Conservation (phyloP, 371 early-diverging fungal species). For the Encephalitozoon intestinalis region DNA sequence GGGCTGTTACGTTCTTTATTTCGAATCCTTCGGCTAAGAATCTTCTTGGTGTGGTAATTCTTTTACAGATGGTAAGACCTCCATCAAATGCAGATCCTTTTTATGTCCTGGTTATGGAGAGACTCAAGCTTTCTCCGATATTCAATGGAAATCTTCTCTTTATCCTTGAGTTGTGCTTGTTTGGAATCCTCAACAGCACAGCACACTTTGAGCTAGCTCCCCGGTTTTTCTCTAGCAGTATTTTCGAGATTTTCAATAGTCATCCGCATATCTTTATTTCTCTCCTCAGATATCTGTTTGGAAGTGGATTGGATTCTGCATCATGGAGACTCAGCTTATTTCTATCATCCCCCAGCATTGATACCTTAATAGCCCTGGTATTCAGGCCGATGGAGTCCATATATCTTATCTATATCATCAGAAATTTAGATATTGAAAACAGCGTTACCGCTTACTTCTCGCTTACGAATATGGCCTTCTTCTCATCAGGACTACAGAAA, state of each 20-base stretch:
- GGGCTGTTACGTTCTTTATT: constrained; percentile 1
- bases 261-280: not conserved
- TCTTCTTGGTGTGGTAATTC: not conserved
- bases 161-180: not conserved
- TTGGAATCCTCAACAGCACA: not conserved
- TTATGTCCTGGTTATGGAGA: not conserved
- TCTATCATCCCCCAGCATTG: not conserved
- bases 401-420: constrained; percentile 4
- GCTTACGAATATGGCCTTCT: not conserved
- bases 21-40: constrained; percentile 14
- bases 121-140: not conserved
- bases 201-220: not conserved
- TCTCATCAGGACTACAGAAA: constrained; percentile 1
- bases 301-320: not conserved
- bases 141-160: not conserved
- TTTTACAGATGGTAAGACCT: constrained; percentile 2
- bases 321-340: not conserved
- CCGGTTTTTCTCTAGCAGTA: not conserved
- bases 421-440: not conserved
- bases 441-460: not conserved
- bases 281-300: constrained; percentile 2
- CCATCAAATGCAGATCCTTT: constrained; percentile 4
- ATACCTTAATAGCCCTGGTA: not conserved
- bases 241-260: not conserved
- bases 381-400: constrained; percentile 16